Evolutionary conservation across 2,329 filamentous ascomycete genomes (phyloP).

Genomic region (Apiospora hydei): DNA sequence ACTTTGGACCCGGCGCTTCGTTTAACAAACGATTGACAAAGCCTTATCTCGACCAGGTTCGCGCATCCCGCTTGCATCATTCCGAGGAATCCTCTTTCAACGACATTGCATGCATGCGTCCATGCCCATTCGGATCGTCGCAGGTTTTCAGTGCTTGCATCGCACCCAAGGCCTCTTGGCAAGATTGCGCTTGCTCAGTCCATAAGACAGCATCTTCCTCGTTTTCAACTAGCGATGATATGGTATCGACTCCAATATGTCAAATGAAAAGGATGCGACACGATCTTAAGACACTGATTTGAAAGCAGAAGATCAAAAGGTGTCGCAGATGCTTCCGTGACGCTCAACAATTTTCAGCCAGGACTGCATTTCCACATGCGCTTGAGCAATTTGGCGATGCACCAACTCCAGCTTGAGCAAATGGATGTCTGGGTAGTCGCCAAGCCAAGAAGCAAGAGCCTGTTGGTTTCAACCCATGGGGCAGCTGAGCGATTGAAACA

Average conservation of each 20-base stretch:
- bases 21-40: not conserved
- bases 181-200: not conserved
- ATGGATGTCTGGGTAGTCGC: not conserved
- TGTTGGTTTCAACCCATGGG: not conserved
- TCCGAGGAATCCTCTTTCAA: not conserved
- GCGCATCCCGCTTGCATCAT: not conserved
- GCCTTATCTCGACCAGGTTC: constrained; percentile 8
- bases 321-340: not conserved
- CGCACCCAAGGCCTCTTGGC: not conserved
- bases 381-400: not conserved
- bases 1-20: not conserved
- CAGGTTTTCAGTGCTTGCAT: not conserved
- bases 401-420: not conserved
- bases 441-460: not conserved
- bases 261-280: not conserved
- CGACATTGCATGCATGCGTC: not conserved
- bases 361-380: not conserved
- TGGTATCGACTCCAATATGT: not conserved
- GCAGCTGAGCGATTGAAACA: not conserved
- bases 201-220: not conserved
- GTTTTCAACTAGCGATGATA: not conserved
- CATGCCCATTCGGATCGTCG: not conserved
- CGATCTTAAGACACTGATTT: not conserved
- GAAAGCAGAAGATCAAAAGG: not conserved
- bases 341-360: not conserved